phyloP scores from a whole-genome alignment of 2,329 filamentous ascomycete species.

The Gnomoniopsis smithogilvyi region DNA sequence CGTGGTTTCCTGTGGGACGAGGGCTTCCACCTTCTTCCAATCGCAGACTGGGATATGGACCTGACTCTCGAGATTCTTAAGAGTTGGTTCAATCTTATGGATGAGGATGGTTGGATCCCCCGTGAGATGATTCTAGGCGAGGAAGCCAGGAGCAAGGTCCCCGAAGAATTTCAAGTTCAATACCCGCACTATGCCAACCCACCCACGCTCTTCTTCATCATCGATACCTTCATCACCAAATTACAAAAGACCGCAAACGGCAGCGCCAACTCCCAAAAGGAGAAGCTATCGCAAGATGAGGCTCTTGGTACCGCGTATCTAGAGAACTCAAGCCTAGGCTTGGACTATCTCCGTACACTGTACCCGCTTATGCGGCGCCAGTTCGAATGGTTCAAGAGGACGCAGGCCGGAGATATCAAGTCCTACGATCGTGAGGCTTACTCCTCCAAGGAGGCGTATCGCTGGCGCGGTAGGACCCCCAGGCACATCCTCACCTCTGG shows the following conservation, averaged over 20 bases:
- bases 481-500: conserved; percentile 89
- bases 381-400: conserved; percentile 92
- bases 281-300: conserved; percentile 40
- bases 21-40: conserved; percentile 88
- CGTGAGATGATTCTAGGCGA: conserved; percentile 91
- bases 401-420: conserved; percentile 85
- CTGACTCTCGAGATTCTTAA: conserved; percentile 82
- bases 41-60: conserved; percentile 92
- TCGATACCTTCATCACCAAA: conserved; percentile 81
- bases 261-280: conserved; percentile 38
- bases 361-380: conserved; percentile 87
- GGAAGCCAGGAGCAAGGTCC: conserved; percentile 94
- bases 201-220: conserved; percentile 85
- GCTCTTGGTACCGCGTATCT: conserved; percentile 61
- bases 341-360: conserved; percentile 69
- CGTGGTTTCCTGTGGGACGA: conserved; percentile 98
- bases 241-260: conserved; percentile 55
- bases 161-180: conserved; percentile 86
- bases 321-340: conserved; percentile 63
- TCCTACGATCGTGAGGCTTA: conserved; percentile 87
- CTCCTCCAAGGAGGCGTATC: conserved; percentile 87
- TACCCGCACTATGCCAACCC: conserved; percentile 98
- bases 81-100: conserved; percentile 96
- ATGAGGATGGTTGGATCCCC: conserved; percentile 95
- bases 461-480: conserved; percentile 88